phyloP scores from a whole-genome alignment of 805 yeast species.

The Novakomyces olei region DNA sequence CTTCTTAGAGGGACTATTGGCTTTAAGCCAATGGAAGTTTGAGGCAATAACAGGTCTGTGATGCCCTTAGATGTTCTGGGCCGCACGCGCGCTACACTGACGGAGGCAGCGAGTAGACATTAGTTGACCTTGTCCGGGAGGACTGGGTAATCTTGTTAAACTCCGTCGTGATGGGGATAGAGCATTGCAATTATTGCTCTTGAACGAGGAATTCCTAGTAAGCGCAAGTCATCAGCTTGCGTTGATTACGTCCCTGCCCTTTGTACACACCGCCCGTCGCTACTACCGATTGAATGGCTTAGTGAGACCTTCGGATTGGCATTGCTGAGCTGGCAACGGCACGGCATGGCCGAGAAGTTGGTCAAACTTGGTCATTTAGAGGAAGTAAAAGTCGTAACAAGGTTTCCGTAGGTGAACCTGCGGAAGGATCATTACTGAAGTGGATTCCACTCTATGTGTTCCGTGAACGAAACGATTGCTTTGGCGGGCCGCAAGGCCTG shows the following conservation, averaged over 20 bases:
- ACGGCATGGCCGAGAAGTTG: slow-evolving; percentile 7
- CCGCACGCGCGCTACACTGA: slow-evolving; percentile 28
- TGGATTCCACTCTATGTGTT: no score
- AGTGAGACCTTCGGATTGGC: slow-evolving; percentile 22
- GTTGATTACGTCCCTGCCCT: slow-evolving; percentile 27
- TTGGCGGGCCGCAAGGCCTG: no score
- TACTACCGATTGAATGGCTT: slow-evolving; percentile 26
- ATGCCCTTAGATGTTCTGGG: slow-evolving; percentile 28
- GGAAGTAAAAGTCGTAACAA: slow-evolving; percentile 25
- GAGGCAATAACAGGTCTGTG: slow-evolving; percentile 27
- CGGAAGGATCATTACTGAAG: slow-evolving; percentile 21
- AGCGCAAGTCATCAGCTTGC: slow-evolving; percentile 26
- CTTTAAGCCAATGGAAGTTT: slow-evolving; percentile 22
- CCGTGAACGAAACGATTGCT: no score
- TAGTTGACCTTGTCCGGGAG: slow-evolving; percentile 18
- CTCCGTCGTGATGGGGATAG: slow-evolving; percentile 20
- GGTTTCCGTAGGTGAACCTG: slow-evolving; percentile 24
- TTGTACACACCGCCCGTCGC: slow-evolving; percentile 25
- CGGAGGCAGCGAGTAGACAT: slow-evolving; percentile 22
- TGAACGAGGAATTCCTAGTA: slow-evolving; percentile 27
- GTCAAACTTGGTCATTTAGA: slow-evolving; percentile 26
- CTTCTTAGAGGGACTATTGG: slow-evolving; percentile 18
- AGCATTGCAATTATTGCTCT: slow-evolving; percentile 25
- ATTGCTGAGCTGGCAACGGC: slow-evolving; percentile 17
- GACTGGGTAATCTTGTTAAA: slow-evolving; percentile 23